Evolutionary conservation across 352 stramenopile species (phyloP), one percentile per base, ranked within the genome.

Genomic region (Globisporangium canariense): DNA sequence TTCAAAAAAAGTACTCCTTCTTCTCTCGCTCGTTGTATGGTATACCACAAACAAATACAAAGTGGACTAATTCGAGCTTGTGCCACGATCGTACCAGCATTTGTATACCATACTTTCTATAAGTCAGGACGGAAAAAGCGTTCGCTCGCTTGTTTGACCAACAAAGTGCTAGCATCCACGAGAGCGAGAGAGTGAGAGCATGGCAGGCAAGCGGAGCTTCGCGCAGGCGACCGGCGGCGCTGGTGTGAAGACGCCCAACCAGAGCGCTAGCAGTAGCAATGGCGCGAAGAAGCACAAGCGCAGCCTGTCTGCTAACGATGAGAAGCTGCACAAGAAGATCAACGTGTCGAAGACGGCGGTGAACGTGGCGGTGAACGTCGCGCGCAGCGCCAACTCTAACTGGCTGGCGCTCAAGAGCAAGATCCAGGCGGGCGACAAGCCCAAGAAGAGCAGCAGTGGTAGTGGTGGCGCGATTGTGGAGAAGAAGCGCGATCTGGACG

Each of bases 391-490:
- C 28, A 85, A 85, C 66, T 87, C 81, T 3, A 93, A 93, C 63
- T 93, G 84, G 84, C 57, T 88, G 55, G 80, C 80, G 60, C 81
- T 90, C 52, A 90, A 93, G 66, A 74, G 70, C 55, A 90, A 86
- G 62, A 89, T 93, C 56, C 75, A 89, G 67, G 47, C 73, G 51
- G 70, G 68, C 2, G 70, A 77, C 53, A 58, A 63, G 36, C 65
- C 62, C 8, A 75, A 75, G 54, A 66, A 66, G 51, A 49, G 54
- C 46, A n/a, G 36, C 9, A 63, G 40, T 1, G 2, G 13, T 7
- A 45, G 16, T 20, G 28, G 51, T 7, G 16, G 28, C 13, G 30
- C 52, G 11, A n/a, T 4, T 4, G 32, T 14, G 9, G 64, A 69
- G 62, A 76, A 78, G 66, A 81, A 81, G 66, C 65, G 69, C 32